phyloP scores from a whole-genome alignment of 805 yeast species.

The Zygoascus tannicola region DNA sequence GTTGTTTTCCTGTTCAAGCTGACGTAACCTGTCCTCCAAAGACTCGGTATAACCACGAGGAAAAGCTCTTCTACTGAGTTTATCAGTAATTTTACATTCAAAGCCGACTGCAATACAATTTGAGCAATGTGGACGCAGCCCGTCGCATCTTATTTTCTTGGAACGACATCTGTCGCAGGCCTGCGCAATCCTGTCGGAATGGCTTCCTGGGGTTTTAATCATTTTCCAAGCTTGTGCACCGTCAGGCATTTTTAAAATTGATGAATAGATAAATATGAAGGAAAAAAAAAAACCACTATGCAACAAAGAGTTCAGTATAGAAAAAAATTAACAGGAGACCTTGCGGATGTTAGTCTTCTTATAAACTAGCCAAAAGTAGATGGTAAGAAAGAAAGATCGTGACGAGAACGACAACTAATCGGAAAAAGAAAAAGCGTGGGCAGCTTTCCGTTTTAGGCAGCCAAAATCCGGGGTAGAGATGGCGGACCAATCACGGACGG shows the following conservation, averaged over 20 bases:
- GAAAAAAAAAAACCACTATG: not conserved
- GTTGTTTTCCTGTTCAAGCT: slow-evolving; percentile 71
- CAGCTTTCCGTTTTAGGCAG: not conserved
- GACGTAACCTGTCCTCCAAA: slow-evolving; percentile 78
- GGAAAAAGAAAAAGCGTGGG: not conserved
- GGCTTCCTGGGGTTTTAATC: slow-evolving; percentile 60
- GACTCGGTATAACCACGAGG: slow-evolving; percentile 92
- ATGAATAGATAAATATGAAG: not conserved
- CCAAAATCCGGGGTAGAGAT: not conserved
- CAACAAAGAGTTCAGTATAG: no score
- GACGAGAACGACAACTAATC: not conserved
- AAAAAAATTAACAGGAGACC: no score
- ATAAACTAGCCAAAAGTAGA: not conserved
- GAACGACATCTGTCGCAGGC: slow-evolving; percentile 87
- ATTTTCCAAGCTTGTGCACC: slow-evolving; percentile 40
- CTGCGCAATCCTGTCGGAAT: slow-evolving; percentile 67
- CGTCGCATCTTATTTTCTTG: slow-evolving; percentile 63
- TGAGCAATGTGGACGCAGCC: slow-evolving; percentile 58
- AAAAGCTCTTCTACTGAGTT: slow-evolving; percentile 73
- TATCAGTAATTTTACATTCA: slow-evolving; percentile 82
- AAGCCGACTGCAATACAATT: slow-evolving; percentile 79
- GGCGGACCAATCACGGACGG: no score
- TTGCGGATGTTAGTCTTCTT: not conserved
- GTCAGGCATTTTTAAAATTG: slow-evolving; percentile 30
- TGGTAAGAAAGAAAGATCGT: not conserved